phyloP scores from a whole-genome alignment of 306 rosid species.

The Herpetospermum pedunculosum region DNA sequence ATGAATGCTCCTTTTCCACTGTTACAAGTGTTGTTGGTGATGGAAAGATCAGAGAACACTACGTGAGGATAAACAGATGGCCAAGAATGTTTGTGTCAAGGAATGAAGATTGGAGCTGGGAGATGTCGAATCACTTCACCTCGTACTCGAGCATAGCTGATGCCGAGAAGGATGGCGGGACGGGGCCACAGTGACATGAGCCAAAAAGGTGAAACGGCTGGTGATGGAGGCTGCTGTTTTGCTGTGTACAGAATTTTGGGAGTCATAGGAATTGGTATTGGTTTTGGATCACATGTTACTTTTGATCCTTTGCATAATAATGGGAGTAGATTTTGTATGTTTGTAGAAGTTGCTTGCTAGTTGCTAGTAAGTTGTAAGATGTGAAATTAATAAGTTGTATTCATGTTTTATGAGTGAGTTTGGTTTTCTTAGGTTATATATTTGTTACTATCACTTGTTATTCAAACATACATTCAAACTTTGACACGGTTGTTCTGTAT shows the following conservation, averaged over 20 bases:
- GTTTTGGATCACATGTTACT: not conserved
- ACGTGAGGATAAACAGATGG: conserved; percentile 46
- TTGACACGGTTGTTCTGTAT: too few species aligned
- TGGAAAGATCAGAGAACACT: conserved; percentile 32
- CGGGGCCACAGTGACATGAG: conserved; percentile 20
- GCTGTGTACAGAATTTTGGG: not conserved
- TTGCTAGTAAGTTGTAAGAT: not conserved
- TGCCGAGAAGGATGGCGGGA: conserved; percentile 27
- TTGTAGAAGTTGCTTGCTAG: not conserved
- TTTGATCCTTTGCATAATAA: not conserved
- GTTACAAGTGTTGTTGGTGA: conserved; percentile 23
- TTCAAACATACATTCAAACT: too few species aligned
- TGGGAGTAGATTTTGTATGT: not conserved
- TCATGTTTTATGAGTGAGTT: not conserved
- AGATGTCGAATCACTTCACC: conserved; percentile 28
- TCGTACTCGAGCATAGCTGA: conserved; percentile 39
- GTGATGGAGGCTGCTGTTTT: not conserved
- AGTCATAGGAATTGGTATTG: not conserved
- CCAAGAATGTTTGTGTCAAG: conserved; percentile 26
- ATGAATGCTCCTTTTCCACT: conserved; percentile 24
- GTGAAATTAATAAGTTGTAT: not conserved
- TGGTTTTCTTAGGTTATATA: not conserved
- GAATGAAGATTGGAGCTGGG: conserved; percentile 43
- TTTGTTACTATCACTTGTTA: not conserved
- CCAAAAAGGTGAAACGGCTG: not conserved